A percentile compares a stretch with the other conserved stretches of the same genome.
Evolutionary conservation across 176 grass and related monocot genomes (phyloP).

Genomic region (Oryza meridionalis): DNA sequence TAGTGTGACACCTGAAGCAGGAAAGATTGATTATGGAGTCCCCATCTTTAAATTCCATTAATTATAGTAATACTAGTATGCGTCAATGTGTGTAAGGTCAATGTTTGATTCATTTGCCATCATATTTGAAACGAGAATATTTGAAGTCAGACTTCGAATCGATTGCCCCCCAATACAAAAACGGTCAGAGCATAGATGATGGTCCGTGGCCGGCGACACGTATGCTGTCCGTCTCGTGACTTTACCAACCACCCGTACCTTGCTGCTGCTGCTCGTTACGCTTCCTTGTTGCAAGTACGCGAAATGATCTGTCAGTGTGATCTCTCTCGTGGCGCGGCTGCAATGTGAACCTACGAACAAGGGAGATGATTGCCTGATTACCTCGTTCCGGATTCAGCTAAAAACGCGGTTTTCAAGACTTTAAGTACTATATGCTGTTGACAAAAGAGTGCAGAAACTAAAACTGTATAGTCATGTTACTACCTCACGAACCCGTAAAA

Average conservation of each 20-base stretch:
- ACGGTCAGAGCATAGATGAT: constrained; percentile 29
- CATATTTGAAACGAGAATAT: background rate
- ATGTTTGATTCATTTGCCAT: constrained; percentile 16
- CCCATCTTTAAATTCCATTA: constrained; percentile 10
- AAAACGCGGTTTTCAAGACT: background rate
- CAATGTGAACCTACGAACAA: background rate
- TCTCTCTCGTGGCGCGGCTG: background rate
- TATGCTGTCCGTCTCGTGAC: background rate
- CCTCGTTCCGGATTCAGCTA: background rate
- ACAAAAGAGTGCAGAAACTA: background rate
- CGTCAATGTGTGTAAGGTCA: background rate
- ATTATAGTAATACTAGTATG: background rate
- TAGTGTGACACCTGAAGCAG: background rate
- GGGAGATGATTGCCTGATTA: background rate
- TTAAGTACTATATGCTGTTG: background rate
- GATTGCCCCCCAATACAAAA: background rate
- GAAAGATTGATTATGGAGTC: background rate
- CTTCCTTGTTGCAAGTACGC: background rate
- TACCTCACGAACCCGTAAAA: background rate
- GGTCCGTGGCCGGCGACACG: background rate
- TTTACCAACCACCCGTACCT: constrained; percentile 9
- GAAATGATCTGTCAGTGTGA: background rate
- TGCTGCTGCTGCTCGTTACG: background rate
- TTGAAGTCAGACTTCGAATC: constrained; percentile 9
- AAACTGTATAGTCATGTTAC: background rate